A percentile compares a stretch with the other conserved stretches of the same genome.
These are phyloP conservation scores for Lepidium aucheri DNA, from an alignment of 345 rosid genomes.

Conservation along the genomic window DNA sequence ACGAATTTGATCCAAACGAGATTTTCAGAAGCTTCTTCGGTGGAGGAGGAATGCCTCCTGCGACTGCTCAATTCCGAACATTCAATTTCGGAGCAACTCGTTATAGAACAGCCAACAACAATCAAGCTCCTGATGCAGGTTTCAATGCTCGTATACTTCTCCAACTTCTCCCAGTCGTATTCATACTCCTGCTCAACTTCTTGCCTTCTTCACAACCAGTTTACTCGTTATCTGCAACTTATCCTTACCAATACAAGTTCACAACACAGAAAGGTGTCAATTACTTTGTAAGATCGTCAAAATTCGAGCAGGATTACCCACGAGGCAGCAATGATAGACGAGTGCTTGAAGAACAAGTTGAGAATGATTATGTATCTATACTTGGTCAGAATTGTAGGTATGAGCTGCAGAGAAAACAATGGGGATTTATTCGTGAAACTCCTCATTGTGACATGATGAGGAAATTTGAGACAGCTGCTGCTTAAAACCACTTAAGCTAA, in stretches of 20 bases:
- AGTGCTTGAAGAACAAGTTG: slow-evolving; percentile 51
- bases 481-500: neutral
- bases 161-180: slow-evolving; percentile 71
- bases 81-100: slow-evolving; percentile 72
- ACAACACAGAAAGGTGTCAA: slow-evolving; percentile 67
- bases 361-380: slow-evolving; percentile 61
- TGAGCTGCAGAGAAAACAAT: slow-evolving; percentile 78
- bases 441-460: slow-evolving; percentile 74
- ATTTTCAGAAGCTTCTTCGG: slow-evolving; percentile 89
- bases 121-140: slow-evolving; percentile 39
- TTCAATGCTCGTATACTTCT: slow-evolving; percentile 52
- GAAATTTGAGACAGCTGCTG: slow-evolving; percentile 44
- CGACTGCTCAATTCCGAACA: slow-evolving; percentile 54
- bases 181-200: slow-evolving; percentile 66
- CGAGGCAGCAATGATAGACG: slow-evolving; percentile 36
- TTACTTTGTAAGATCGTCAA: slow-evolving; percentile 67
- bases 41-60: slow-evolving; percentile 79
- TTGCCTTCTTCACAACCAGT: slow-evolving; percentile 70
- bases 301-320: slow-evolving; percentile 76
- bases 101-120: slow-evolving; percentile 42
- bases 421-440: slow-evolving; percentile 82
- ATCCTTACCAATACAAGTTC: slow-evolving; percentile 72
- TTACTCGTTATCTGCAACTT: slow-evolving; percentile 54
- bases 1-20: slow-evolving; percentile 86
- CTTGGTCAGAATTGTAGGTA: slow-evolving; percentile 75